Percentiles rank a stretch among this genome's conserved stretches.
phyloP scores from a whole-genome alignment of 495 filamentous ascomycete species.

The Penicillium salamii region DNA sequence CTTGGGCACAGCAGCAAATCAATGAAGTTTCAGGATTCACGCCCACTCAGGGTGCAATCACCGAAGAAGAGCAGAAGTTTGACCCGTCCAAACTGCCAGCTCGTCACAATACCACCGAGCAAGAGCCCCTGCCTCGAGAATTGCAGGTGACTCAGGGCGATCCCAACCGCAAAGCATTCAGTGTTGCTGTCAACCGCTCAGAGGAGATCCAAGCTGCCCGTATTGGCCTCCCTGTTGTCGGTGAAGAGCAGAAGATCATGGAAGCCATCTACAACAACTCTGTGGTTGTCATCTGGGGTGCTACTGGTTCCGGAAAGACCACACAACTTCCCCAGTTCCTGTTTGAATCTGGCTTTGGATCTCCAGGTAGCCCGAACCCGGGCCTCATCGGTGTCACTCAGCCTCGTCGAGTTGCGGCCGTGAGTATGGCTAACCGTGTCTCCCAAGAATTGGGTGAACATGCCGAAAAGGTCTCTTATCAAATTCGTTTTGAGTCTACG shows the following conservation, averaged over 20 bases:
- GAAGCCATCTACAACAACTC: conserved; percentile 90
- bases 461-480: conserved; percentile 75
- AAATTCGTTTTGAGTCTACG: conserved; percentile 91
- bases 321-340: conserved; percentile 96
- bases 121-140: conserved; percentile 75
- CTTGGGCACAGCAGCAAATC: conserved; percentile 83
- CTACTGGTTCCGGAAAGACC: conserved; percentile 95
- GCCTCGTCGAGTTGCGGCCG: conserved; percentile 86
- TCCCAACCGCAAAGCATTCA: conserved; percentile 68
- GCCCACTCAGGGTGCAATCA: conserved; percentile 41
- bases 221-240: conserved; percentile 81
- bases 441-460: conserved; percentile 73
- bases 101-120: conserved; percentile 51
- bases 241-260: conserved; percentile 97
- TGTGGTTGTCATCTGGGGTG: conserved; percentile 87
- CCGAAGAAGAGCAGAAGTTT: conserved; percentile 28
- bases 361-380: conserved; percentile 68
- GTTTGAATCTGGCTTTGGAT: conserved; percentile 89
- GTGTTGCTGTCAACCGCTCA: conserved; percentile 66
- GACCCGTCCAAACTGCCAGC: conserved; percentile 28
- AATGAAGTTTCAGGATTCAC: conserved; percentile 69
- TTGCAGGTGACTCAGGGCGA: conserved; percentile 60
- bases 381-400: conserved; percentile 96
- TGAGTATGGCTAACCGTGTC: conserved; percentile 93
- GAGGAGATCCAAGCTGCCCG: conserved; percentile 74